Conservation (phyloP, 2,329 filamentous ascomycete genomes). For the Fusarium sp. region DNA sequence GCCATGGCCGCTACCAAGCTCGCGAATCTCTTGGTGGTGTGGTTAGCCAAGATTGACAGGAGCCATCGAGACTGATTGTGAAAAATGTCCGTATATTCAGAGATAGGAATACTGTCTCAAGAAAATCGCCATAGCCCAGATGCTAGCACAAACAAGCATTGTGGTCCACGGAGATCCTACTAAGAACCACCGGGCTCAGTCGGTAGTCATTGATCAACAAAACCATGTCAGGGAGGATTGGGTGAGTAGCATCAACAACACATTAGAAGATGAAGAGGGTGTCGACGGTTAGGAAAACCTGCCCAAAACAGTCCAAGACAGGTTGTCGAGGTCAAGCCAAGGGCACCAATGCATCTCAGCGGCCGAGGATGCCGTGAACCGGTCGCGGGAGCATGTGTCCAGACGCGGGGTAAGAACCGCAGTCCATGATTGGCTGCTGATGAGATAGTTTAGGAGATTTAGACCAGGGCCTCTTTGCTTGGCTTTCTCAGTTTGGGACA, state of each 20-base stretch:
- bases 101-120: not conserved
- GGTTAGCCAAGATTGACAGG: slow-evolving; percentile 13
- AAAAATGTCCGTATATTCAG: not conserved
- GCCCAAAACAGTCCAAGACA: slow-evolving; percentile 11
- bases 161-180: not conserved
- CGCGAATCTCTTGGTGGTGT: slow-evolving; percentile 42
- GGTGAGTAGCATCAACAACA: slow-evolving; percentile 8
- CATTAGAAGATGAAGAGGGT: slow-evolving; percentile 19
- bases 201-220: slow-evolving; percentile 12
- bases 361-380: slow-evolving; percentile 44
- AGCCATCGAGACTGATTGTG: not conserved
- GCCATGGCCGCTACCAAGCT: slow-evolving; percentile 27
- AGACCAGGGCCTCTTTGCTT: slow-evolving; percentile 2
- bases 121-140: not conserved
- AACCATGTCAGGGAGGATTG: slow-evolving; percentile 3
- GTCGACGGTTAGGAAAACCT: slow-evolving; percentile 17
- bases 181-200: not conserved
- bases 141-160: not conserved
- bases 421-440: slow-evolving; percentile 32
- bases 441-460: slow-evolving; percentile 2
- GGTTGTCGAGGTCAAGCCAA: slow-evolving; percentile 22
- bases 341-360: slow-evolving; percentile 35
- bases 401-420: slow-evolving; percentile 41
- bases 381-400: slow-evolving; percentile 44
- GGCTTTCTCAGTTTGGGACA: not conserved